These are phyloP conservation scores for Debaryomyces udenii DNA, from an alignment of 1,139 yeast species.

Conservation along the genomic window DNA sequence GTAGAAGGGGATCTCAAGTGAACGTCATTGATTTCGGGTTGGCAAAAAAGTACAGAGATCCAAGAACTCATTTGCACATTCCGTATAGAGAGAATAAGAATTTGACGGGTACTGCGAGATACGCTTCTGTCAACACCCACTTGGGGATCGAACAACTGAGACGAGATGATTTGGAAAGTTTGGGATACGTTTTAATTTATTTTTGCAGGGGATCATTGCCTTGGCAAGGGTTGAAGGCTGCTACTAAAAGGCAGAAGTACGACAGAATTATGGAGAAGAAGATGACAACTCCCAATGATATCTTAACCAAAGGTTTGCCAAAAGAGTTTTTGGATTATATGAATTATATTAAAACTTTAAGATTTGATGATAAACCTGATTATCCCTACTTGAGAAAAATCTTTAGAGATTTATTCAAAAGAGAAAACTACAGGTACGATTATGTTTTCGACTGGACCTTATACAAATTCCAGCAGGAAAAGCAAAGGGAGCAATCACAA, in stretches of 20 bases:
- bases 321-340: slow-evolving; percentile 86
- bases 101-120: slow-evolving; percentile 96
- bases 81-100: slow-evolving; percentile 97
- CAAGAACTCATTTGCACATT: slow-evolving; percentile 92
- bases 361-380: slow-evolving; percentile 97
- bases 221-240: slow-evolving; percentile 98
- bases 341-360: slow-evolving; percentile 83
- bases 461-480: slow-evolving; percentile 71
- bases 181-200: slow-evolving; percentile 93
- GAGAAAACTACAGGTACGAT: slow-evolving; percentile 90
- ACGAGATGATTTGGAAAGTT: slow-evolving; percentile 93
- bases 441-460: slow-evolving; percentile 97
- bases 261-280: slow-evolving; percentile 97
- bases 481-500: slow-evolving; percentile 57
- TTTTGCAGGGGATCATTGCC: slow-evolving; percentile 95
- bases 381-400: slow-evolving; percentile 86
- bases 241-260: slow-evolving; percentile 94
- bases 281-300: slow-evolving; percentile 88
- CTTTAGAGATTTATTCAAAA: slow-evolving; percentile 84
- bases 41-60: slow-evolving; percentile 95
- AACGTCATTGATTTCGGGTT: slow-evolving; percentile 96
- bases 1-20: slow-evolving; percentile 92
- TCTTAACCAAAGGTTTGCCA: slow-evolving; percentile 90
- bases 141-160: slow-evolving; percentile 96
- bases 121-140: slow-evolving; percentile 94